Base-by-base conservation (phyloP, 2,329 filamentous ascomycete genomes). In the Polytolypa hystricis region DNA sequence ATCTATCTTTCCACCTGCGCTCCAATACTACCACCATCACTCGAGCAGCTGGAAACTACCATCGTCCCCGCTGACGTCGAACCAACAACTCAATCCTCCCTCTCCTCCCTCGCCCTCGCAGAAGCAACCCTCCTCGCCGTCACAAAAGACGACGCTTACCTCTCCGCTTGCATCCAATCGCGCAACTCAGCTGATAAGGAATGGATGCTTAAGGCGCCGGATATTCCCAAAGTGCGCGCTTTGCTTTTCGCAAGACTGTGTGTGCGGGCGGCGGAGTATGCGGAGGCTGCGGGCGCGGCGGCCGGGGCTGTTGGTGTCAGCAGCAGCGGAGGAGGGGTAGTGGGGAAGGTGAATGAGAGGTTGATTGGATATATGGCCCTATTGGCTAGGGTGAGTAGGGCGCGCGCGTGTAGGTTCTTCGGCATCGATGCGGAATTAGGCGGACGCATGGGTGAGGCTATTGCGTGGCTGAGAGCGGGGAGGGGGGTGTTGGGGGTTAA, bases 151-250 rank as follows among this genome's bases (percentile, higher is more conserved):
- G 91, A 98, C 52, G 86, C 89, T 0, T 96, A 95, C 52, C 81
- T 89, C 1, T 78, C 81, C 2, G 74, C 79, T 5, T 80, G 93
- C 2, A 77, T 85, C 1, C 84, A 93, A 50, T 76, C 80, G 39
- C 73, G 87, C 32, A 93, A 93, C 53, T 75, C 79, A 36, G 77
- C 80, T 47, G 85, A 87, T 57, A 85, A 74, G 42, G 89, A 96
- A 47, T 98, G 89, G 89, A 96, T 96, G 86, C 93, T 91, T 58
- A 84, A 82, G 50, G 74, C 85, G 0, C 85, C 89, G 1, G 77
- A 85, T 34, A 84, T 95, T 33, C 82, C 86, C 19, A 87, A 89
- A 54, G 86, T 94, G 12, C 78, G 89, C 31, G 85, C 85, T 6
- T 79, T 93, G 51, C 69, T 98, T 2, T 93, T 93, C 53, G 86